phyloP scores from a whole-genome alignment of 2,329 filamentous ascomycete species.

The Sclerotinia borealis region DNA sequence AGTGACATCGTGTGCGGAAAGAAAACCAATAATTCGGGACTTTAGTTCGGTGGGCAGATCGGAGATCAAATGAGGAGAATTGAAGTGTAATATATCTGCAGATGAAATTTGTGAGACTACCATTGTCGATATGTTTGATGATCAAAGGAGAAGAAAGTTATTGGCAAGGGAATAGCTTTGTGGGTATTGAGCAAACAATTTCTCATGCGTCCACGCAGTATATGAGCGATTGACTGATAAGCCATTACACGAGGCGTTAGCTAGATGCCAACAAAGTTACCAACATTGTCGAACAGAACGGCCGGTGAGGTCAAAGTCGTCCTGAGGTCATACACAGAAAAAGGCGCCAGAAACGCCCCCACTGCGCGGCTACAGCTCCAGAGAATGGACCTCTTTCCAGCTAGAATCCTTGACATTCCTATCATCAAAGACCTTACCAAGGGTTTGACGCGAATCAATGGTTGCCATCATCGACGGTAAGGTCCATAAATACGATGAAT shows the following conservation, averaged over 20 bases:
- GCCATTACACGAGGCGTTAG: too few species aligned
- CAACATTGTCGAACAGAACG: not conserved
- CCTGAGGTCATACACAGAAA: not conserved
- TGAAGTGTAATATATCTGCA: too few species aligned
- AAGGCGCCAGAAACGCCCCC: not conserved
- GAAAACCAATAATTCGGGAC: not conserved
- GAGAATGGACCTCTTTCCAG: too few species aligned
- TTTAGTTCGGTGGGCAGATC: conserved; percentile 2
- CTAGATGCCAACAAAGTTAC: not conserved
- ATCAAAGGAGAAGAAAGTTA: not conserved
- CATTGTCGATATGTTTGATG: not conserved
- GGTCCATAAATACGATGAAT: too few species aligned
- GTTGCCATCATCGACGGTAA: too few species aligned
- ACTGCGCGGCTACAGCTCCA: too few species aligned
- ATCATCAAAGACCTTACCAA: too few species aligned
- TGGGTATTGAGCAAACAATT: not conserved
- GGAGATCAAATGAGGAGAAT: not conserved
- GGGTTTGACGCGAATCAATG: too few species aligned
- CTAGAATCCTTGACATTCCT: not conserved
- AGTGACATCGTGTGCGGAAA: conserved; percentile 4
- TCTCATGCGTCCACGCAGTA: too few species aligned
- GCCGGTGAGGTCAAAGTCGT: not conserved
- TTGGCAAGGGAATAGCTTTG: not conserved
- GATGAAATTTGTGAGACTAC: too few species aligned
- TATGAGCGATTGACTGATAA: too few species aligned